Evolutionary conservation across 192 early-diverging fungal genomes (phyloP).

Genomic region (Backusella sp.): DNA sequence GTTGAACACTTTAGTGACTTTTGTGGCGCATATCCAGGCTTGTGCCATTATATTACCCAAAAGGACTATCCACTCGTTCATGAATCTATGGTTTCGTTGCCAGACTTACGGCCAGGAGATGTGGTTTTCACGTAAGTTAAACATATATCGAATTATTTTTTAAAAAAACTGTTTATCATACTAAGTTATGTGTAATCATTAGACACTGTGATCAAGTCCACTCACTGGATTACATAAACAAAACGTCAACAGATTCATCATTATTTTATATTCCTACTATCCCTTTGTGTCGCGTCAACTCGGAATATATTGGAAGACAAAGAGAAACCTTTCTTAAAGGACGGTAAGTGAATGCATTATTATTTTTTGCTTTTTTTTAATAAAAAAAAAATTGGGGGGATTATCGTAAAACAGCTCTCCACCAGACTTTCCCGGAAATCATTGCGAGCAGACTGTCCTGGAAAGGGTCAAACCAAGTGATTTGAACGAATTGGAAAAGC

Average conservation of each 20-base stretch:
- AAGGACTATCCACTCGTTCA: constrained; percentile 30
- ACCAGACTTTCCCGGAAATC: constrained; percentile 31
- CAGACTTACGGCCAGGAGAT: constrained; percentile 28
- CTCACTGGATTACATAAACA: constrained; percentile 18
- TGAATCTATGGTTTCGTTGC: constrained; percentile 24
- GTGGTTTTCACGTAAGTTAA: constrained; percentile 29
- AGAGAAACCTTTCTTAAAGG: constrained; percentile 21
- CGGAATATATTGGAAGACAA: constrained; percentile 18
- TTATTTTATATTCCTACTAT: constrained; percentile 32
- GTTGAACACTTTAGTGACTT: constrained; percentile 16
- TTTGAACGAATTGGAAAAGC: constrained; percentile 5
- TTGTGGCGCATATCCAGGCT: constrained; percentile 22
- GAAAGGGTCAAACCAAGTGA: constrained; percentile 18
- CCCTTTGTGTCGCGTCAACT: constrained; percentile 29
- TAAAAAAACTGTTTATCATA: background rate
- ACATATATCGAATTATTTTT: background rate
- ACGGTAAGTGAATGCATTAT: constrained; percentile 14
- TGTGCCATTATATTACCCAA: constrained; percentile 13
- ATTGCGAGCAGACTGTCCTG: constrained; percentile 16
- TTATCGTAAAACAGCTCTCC: constrained; percentile 17
- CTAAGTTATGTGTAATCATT: background rate
- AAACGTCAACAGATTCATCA: constrained; percentile 15
- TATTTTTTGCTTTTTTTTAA: background rate
- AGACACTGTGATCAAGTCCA: constrained; percentile 30
- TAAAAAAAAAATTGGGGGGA: too few relatives aligned